These are phyloP conservation scores for Marasmius fiardii DNA, from an alignment of 1,284 basidiomycete species.

Conservation along the genomic window DNA sequence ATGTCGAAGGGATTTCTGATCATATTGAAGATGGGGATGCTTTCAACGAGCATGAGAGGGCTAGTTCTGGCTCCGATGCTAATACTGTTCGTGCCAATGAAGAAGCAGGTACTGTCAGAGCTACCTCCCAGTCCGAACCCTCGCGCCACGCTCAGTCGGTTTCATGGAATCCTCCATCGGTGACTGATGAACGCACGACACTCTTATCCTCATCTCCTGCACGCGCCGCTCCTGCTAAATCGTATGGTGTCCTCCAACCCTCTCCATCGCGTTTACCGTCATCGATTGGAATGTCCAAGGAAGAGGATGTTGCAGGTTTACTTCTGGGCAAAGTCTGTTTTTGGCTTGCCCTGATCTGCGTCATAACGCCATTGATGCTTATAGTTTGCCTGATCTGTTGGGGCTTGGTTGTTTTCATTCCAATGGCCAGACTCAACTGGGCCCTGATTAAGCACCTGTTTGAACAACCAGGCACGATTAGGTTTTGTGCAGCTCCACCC, in stretches of 20 bases:
- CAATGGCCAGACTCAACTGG: constrained; percentile 98
- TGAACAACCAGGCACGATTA: constrained; percentile 79
- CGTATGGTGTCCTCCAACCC: constrained; percentile 58
- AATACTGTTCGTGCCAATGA: constrained; percentile 28
- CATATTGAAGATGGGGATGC: constrained; percentile 42
- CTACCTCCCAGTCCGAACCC: constrained; percentile 18
- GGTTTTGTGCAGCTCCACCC: constrained; percentile 84
- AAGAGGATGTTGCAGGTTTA: constrained; percentile 36
- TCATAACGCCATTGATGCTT: constrained; percentile 90
- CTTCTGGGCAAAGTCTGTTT: constrained; percentile 74
- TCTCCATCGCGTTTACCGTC: constrained; percentile 29
- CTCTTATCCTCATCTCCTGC: constrained; percentile 28
- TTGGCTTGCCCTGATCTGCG: constrained; percentile 70
- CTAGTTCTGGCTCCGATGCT: constrained; percentile 21
- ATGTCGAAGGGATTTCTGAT: constrained; percentile 78
- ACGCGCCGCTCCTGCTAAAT: constrained; percentile 46
- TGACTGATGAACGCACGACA: constrained; percentile 35
- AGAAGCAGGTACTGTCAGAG: constrained; percentile 21
- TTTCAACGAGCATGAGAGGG: constrained; percentile 19
- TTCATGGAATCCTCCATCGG: constrained; percentile 26
- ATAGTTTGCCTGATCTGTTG: constrained; percentile 88
- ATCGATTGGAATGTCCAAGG: constrained; percentile 31
- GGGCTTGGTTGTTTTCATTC: constrained; percentile 91
- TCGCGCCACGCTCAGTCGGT: constrained; percentile 20
- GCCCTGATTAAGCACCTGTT: constrained; percentile 85